These are phyloP conservation scores for Dichotomopilus funicola DNA, from an alignment of 2,329 filamentous ascomycete species.

Conservation along the genomic window DNA sequence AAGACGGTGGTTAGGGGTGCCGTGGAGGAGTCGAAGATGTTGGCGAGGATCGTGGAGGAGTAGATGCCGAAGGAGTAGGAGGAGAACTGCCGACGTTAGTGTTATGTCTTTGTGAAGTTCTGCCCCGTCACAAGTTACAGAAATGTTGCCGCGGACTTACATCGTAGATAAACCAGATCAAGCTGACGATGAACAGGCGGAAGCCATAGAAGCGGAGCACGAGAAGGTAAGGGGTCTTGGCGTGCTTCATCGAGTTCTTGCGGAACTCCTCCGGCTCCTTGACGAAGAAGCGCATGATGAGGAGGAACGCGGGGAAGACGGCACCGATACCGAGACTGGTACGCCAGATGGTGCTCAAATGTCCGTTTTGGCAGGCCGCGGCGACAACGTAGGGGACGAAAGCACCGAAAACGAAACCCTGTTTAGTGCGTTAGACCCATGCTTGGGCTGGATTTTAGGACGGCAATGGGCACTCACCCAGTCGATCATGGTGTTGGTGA, in stretches of 20 bases:
- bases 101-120: background rate
- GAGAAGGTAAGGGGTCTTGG: slow-evolving; percentile 49
- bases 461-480: slow-evolving; percentile 26
- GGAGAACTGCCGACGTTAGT: slow-evolving; percentile 51
- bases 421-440: background rate
- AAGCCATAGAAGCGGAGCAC: slow-evolving; percentile 64
- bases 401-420: slow-evolving; percentile 72
- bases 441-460: background rate
- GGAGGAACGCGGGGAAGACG: slow-evolving; percentile 66
- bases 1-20: slow-evolving; percentile 69
- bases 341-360: slow-evolving; percentile 74
- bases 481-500: slow-evolving; percentile 85
- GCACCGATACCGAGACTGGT: slow-evolving; percentile 71
- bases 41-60: slow-evolving; percentile 64
- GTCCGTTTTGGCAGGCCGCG: slow-evolving; percentile 49
- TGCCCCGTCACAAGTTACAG: no score
- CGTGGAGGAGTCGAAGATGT: slow-evolving; percentile 48
- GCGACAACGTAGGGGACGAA: slow-evolving; percentile 63
- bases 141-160: slow-evolving; percentile 32
- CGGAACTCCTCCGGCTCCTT: slow-evolving; percentile 74
- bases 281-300: slow-evolving; percentile 65
- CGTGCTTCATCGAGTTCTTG: slow-evolving; percentile 60
- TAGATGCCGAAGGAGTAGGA: slow-evolving; percentile 83
- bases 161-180: slow-evolving; percentile 83
- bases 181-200: slow-evolving; percentile 60